Evolutionary conservation across 2,329 filamentous ascomycete genomes (phyloP), one percentile per base, ranked within the genome.

Genomic region (Colletotrichum somersetense): DNA sequence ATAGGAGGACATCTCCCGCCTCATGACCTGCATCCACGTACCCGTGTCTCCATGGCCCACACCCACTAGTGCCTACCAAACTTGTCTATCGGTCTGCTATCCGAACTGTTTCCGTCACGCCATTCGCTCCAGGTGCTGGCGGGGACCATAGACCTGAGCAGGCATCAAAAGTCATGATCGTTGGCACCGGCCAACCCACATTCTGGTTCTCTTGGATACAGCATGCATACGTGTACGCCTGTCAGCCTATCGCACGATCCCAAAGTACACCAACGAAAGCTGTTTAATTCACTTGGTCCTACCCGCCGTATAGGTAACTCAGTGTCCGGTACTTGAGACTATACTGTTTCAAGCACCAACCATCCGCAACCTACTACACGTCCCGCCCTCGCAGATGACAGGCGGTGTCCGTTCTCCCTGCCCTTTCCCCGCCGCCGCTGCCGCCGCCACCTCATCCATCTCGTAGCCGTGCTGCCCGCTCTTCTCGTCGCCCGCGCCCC

Each of bases 301-400:
- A 4, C 48, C 23, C 23, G 2, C 48, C 48, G 14, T 11, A 11
- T 7, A 40, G 11, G 38, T 14, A 23, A 18, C 1, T 5, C 4
- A 7, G 16, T 26, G 1, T 6, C 18, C 16, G 26, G 26, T 33
- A 33, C 53, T 38, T n/a, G 46, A 48, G 10, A 23, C n/a, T 5
- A 46, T n/a, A 10, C 44, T n/a, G 11, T 33, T 3, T 61, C 44
- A 70, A 33, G 67, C 67, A 14, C 55, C 67, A 5, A 48, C 46
- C 46, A 70, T 61, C 10, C 67, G 42, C 55, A 61, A 7, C 48
- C 53, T 70, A 14, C 23, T 66, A 40, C 67, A 70, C 5, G 67
- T 66, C 38, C 62, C 67, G 8, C 67, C 67, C 35, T 70, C 62
- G 26, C 67, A 70, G 4, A 70, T 48, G 8, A 61, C 48, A 1